Evolutionary conservation across 2,329 filamentous ascomycete genomes (phyloP), one percentile per base, ranked within the genome.

Genomic region (Pezicula radicicola): DNA sequence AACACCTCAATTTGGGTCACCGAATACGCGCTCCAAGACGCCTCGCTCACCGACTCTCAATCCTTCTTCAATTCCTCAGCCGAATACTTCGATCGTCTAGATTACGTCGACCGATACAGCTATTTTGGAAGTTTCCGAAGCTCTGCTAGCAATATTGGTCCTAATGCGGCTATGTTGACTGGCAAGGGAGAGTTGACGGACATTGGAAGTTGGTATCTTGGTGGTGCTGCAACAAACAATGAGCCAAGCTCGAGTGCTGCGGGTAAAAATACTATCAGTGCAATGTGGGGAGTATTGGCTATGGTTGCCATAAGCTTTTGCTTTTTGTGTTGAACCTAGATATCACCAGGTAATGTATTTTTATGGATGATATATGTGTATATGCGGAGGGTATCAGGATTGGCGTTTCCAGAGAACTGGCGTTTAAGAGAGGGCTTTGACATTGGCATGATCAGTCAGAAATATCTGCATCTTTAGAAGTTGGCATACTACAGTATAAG

Each of bases 151-250:
- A 93, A 91, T 58, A 84, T 92, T 6, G 89, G 89, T 0, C 76
- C 84, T 3, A 89, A 91, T 55, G 83, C 78, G 1, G 80, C 84
- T 1, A 87, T 94, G 75, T 74, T 93, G 44, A 85, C 83, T 62
- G 73, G 80, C 40, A 75, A 81, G 15, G 89, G 89, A 40, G 63
- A 81, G 54, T 71, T 94, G 56, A 92, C 89, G 1, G 83, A 90
- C 59, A 87, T 93, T 57, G 89, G 89, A 0, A 78, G 80, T 2
- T 88, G 85, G 85, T 94, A 93, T 67, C 68, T 94, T n/a, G 83
- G 89, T 1, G 68, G 73, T 7, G 60, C 59, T 12, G 73, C 72
- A 1, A 80, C 75, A 2, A 77, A 76, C 16, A 61, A 61, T 49
- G 55, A 60, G 3, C 62, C 61, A 1, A 51, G 49, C 13, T 35